Evolutionary conservation across 495 filamentous ascomycete genomes (phyloP).

Genomic region (Neurospora hispaniola): DNA sequence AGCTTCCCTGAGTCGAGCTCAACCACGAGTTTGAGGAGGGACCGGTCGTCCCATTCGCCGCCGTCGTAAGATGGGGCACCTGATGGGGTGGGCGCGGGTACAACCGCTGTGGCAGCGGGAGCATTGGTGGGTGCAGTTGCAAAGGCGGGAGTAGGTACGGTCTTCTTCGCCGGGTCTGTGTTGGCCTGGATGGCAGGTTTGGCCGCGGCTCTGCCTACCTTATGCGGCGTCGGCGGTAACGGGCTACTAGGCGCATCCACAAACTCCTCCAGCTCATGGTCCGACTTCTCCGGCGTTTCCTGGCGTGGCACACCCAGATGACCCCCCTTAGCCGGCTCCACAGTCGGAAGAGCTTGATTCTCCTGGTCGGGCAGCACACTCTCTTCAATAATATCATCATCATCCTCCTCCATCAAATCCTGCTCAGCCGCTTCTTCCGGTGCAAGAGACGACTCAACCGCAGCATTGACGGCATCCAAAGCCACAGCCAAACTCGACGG

Average conservation of each 20-base stretch:
- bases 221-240: constrained; percentile 12
- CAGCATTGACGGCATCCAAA: background rate
- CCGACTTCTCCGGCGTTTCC: constrained; percentile 25
- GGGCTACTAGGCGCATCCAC: constrained; percentile 39
- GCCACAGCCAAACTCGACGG: background rate
- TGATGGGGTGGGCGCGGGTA: constrained; percentile 8
- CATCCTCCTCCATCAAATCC: constrained; percentile 1
- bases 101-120: background rate
- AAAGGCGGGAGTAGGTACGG: background rate
- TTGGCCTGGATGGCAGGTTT: background rate
- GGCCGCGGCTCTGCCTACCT: background rate
- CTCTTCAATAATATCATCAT: constrained; percentile 20
- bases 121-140: background rate
- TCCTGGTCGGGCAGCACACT: constrained; percentile 10
- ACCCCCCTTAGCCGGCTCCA: background rate
- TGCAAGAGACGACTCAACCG: background rate
- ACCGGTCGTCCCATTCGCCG: constrained; percentile 36
- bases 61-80: constrained; percentile 24
- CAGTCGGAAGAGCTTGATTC: background rate
- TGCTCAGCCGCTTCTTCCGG: constrained; percentile 3
- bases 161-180: constrained; percentile 1
- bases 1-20: constrained; percentile 31
- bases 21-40: constrained; percentile 33
- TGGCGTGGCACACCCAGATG: background rate
- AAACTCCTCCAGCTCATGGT: constrained; percentile 24